These are phyloP conservation scores for Cordyceps fumosorosea DNA, from an alignment of 2,329 filamentous ascomycete species.

Conservation along the genomic window DNA sequence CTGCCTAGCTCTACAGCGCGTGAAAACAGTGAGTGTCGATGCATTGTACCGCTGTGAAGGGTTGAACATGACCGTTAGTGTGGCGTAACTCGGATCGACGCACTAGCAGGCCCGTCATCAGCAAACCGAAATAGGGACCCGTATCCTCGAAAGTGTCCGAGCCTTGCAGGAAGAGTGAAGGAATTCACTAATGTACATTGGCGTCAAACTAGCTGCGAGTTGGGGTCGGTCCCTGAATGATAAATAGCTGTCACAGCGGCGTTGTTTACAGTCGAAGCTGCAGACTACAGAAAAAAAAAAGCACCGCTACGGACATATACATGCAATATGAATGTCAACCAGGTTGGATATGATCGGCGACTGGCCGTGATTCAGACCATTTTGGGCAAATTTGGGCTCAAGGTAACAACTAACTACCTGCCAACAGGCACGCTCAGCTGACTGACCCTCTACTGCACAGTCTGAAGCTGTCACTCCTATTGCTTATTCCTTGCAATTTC, in stretches of 20 bases:
- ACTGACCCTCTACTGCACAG: not conserved
- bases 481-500: not conserved
- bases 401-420: not conserved
- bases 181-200: not conserved
- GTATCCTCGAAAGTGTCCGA: not conserved
- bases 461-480: not conserved
- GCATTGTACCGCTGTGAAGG: not conserved
- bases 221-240: not conserved
- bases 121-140: not conserved
- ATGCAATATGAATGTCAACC: not conserved
- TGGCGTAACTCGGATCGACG: not conserved
- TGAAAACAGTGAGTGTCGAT: not conserved
- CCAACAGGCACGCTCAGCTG: not conserved
- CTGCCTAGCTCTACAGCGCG: not conserved
- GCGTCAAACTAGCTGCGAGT: not conserved
- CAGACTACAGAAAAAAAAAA: not conserved
- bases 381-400: not conserved
- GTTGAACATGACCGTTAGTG: not conserved
- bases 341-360: not conserved
- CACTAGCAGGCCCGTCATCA: not conserved
- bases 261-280: not conserved
- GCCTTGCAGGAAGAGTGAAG: not conserved
- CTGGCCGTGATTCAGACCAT: not conserved
- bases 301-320: too few species aligned
- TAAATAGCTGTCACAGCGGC: not conserved